Conservation (phyloP, 805 yeast genomes). For the Saccharomycopsis selenospora region DNA sequence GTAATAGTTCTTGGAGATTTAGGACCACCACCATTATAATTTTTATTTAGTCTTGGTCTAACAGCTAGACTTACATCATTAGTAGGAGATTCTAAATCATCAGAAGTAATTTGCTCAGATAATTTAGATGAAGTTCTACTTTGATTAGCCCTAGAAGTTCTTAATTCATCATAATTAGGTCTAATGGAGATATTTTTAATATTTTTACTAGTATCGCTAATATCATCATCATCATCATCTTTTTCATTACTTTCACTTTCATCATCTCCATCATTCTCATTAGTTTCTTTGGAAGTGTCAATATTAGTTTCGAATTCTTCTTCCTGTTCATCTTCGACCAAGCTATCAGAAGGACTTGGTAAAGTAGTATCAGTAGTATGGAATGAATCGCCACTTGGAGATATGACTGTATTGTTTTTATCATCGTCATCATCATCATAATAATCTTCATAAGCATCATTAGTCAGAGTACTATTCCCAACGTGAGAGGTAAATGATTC, state of each 20-base stretch:
- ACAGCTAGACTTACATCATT: not conserved
- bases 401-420: no score
- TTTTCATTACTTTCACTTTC: no score
- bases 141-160: not conserved
- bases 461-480: no score
- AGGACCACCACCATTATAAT: not conserved
- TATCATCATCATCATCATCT: no score
- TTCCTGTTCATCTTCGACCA: not conserved
- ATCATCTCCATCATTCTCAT: no score
- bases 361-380: conserved; percentile 5
- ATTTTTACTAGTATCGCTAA: no score
- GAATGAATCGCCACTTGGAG: not conserved
- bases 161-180: not conserved
- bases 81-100: not conserved
- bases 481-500: no score
- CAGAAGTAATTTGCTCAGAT: conserved; percentile 1
- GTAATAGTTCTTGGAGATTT: conserved; percentile 12
- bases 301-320: no score
- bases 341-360: conserved; percentile 5
- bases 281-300: no score
- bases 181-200: not conserved
- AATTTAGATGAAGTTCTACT: conserved; percentile 3
- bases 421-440: no score
- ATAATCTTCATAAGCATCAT: no score
- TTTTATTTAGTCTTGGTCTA: not conserved